These are phyloP conservation scores for Triticum turgidum DNA, from an alignment of 176 grass and related monocot species.

Conservation along the genomic window DNA sequence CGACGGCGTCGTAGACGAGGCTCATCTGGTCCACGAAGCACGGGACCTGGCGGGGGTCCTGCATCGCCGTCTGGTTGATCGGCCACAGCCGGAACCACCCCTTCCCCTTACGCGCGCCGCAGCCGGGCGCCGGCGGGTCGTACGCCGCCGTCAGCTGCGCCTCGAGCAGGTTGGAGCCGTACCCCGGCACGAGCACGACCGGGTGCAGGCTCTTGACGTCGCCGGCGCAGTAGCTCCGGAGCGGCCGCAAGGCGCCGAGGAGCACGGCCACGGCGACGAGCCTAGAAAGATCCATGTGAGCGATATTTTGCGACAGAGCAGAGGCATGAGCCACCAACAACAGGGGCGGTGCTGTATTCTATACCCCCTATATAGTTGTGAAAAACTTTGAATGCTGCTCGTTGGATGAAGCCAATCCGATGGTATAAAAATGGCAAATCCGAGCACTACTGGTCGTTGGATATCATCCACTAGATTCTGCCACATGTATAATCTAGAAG, in stretches of 20 bases:
- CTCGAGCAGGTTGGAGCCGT: slow-evolving; percentile 54
- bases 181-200: slow-evolving; percentile 61
- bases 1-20: slow-evolving; percentile 49
- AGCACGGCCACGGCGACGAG: slow-evolving; percentile 26
- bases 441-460: too few relatives aligned
- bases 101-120: slow-evolving; percentile 23
- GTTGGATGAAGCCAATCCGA: too few relatives aligned
- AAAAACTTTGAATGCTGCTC: too few relatives aligned
- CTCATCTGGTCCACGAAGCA: slow-evolving; percentile 67
- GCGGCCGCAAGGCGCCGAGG: neutral
- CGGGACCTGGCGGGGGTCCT: slow-evolving; percentile 13
- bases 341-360: neutral
- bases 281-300: neutral
- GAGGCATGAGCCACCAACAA: neutral
- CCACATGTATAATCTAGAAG: too few relatives aligned
- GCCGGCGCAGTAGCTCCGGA: neutral
- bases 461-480: too few relatives aligned
- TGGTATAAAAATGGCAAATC: too few relatives aligned
- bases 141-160: slow-evolving; percentile 54
- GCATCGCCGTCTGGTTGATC: slow-evolving; percentile 35
- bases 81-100: slow-evolving; percentile 80
- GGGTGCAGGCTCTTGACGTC: slow-evolving; percentile 26
- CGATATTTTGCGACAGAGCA: neutral
- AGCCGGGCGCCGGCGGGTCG: slow-evolving; percentile 42
- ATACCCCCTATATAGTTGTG: too few relatives aligned